Percentiles rank a stretch among this genome's conserved stretches.
phyloP scores from a whole-genome alignment of 2,329 filamentous ascomycete genomes.

The Niveomyces coronatus region DNA sequence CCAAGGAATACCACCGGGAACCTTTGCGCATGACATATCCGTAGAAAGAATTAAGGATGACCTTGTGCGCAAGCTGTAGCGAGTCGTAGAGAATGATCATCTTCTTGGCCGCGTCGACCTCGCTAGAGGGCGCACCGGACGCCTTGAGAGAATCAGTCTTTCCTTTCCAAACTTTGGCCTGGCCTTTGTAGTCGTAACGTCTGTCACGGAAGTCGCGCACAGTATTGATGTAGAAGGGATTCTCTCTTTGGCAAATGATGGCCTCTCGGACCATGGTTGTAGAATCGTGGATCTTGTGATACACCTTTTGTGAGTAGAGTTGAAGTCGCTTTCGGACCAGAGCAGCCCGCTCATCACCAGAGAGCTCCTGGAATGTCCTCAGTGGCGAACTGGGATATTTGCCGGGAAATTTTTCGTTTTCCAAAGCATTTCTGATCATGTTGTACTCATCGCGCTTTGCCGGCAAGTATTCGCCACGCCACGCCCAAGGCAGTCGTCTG shows the following conservation, averaged over 20 bases:
- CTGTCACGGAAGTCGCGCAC: slow-evolving; percentile 94
- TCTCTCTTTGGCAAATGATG: slow-evolving; percentile 96
- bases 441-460: slow-evolving; percentile 98
- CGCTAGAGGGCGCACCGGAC: slow-evolving; percentile 61
- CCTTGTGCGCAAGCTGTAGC: slow-evolving; percentile 92
- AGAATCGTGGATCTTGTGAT: slow-evolving; percentile 96
- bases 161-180: slow-evolving; percentile 97
- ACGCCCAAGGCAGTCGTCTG: slow-evolving; percentile 87
- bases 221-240: slow-evolving; percentile 96
- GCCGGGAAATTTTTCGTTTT: slow-evolving; percentile 86
- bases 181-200: slow-evolving; percentile 95
- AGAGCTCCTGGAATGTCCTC: slow-evolving; percentile 72
- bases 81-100: slow-evolving; percentile 98
- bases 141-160: slow-evolving; percentile 83
- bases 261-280: slow-evolving; percentile 89
- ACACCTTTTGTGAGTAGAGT: slow-evolving; percentile 95
- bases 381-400: slow-evolving; percentile 58
- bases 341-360: slow-evolving; percentile 68
- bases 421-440: slow-evolving; percentile 87
- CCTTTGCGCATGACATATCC: slow-evolving; percentile 99
- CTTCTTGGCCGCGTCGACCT: slow-evolving; percentile 93
- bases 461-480: slow-evolving; percentile 94
- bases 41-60: slow-evolving; percentile 98
- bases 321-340: slow-evolving; percentile 81
- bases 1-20: slow-evolving; percentile 97